Conservation (phyloP, 805 yeast genomes). For the Monosporozyma servazzii region DNA sequence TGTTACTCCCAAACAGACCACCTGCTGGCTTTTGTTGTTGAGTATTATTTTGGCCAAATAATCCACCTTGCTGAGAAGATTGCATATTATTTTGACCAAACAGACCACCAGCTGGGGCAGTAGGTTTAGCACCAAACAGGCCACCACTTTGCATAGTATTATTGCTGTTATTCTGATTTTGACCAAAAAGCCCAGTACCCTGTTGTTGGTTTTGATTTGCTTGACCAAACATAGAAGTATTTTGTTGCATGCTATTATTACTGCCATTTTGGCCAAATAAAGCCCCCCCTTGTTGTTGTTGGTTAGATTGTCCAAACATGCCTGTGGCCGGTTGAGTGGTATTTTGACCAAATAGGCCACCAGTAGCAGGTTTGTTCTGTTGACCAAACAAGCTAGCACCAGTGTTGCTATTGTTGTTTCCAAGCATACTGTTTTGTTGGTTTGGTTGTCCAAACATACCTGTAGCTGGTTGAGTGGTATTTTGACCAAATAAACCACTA, state of each 20-base stretch:
- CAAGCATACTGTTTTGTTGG: slow-evolving; percentile 25
- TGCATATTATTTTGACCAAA: slow-evolving; percentile 27
- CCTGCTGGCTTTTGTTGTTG: slow-evolving; percentile 9
- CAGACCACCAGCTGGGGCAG: slow-evolving; percentile 20
- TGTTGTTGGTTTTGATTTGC: slow-evolving; percentile 1
- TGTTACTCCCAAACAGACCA: slow-evolving; percentile 14
- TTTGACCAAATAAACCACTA: slow-evolving; percentile 10
- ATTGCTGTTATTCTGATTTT: slow-evolving; percentile 7
- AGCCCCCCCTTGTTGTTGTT: slow-evolving; percentile 25
- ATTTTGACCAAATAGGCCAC: slow-evolving; percentile 26
- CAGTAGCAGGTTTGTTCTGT: slow-evolving; percentile 12
- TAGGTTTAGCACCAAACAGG: slow-evolving; percentile 18
- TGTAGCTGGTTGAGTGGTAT: slow-evolving; percentile 5
- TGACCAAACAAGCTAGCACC: slow-evolving; percentile 30
- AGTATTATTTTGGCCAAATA: slow-evolving; percentile 22
- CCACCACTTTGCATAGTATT: slow-evolving; percentile 6
- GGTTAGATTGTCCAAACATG: slow-evolving; percentile 33
- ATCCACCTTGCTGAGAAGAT: slow-evolving; percentile 17
- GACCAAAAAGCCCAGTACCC: slow-evolving; percentile 22
- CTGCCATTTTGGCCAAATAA: slow-evolving; percentile 28
- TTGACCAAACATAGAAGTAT: not conserved
- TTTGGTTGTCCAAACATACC: slow-evolving; percentile 34
- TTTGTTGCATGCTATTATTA: slow-evolving; percentile 5
- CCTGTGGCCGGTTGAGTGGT: slow-evolving; percentile 19
- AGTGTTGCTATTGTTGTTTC: slow-evolving; percentile 21